These are phyloP conservation scores for Tillandsia leiboldiana DNA, from an alignment of 176 grass and related monocot species.

Conservation along the genomic window DNA sequence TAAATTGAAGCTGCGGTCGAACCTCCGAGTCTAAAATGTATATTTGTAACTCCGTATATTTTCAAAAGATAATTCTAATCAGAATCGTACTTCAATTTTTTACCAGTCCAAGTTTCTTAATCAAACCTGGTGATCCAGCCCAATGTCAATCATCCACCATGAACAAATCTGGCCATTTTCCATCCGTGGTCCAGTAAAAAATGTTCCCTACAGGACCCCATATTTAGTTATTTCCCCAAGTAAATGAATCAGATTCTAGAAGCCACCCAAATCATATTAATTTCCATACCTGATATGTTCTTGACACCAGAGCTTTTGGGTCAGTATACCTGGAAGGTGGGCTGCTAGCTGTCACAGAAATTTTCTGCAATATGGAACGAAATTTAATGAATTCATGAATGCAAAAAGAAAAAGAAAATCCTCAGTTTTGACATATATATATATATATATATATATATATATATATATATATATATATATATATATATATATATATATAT, in stretches of 20 bases:
- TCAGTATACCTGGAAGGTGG: conserved; percentile 84
- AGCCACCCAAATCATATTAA: not conserved
- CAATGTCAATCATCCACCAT: conserved; percentile 98
- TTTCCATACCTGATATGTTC: conserved; percentile 66
- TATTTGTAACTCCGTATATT: no score
- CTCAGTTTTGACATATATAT: no score
- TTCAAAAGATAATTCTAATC: not conserved
- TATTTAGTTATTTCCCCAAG: conserved; percentile 13
- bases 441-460: no score
- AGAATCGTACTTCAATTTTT: conserved; percentile 2
- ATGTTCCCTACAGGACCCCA: conserved; percentile 50
- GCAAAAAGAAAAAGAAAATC: not conserved
- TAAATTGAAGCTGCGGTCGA: no score
- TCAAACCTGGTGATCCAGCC: conserved; percentile 62
- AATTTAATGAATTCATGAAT: conserved; percentile 9
- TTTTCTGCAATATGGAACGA: conserved; percentile 50
- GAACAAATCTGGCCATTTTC: conserved; percentile 60
- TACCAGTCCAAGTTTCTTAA: conserved; percentile 11
- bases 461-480: no score
- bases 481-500: no score
- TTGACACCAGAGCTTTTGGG: conserved; percentile 84
- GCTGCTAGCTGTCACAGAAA: conserved; percentile 75
- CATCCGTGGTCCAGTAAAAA: conserved; percentile 65
- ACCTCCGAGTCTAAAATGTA: no score
- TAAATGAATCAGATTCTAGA: not conserved